phyloP scores from a whole-genome alignment of 208 protist genomes.

The Trypanosoma brucei region DNA sequence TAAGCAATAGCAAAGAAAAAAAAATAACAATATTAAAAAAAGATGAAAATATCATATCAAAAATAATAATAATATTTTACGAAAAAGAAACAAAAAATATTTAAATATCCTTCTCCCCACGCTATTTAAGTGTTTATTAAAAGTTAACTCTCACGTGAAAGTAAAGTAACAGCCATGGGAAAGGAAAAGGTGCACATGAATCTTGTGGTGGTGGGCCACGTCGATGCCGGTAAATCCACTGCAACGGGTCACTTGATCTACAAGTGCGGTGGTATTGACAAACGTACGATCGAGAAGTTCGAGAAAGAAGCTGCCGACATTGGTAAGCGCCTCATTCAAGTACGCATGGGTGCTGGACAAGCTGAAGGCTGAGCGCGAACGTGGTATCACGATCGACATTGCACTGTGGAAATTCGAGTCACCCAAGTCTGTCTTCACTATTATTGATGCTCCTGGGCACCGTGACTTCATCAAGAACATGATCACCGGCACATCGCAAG shows the following conservation, averaged over 20 bases:
- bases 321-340: slow-evolving; percentile 91
- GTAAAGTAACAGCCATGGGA: slow-evolving; percentile 24
- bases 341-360: slow-evolving; percentile 92
- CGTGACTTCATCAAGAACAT: slow-evolving; percentile 94
- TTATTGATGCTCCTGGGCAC: slow-evolving; percentile 94
- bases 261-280: slow-evolving; percentile 89
- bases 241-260: slow-evolving; percentile 89
- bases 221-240: slow-evolving; percentile 90
- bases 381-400: slow-evolving; percentile 93
- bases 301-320: slow-evolving; percentile 89
- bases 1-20: slow-evolving; percentile 27
- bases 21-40: slow-evolving; percentile 1
- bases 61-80: too few species aligned
- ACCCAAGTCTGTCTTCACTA: slow-evolving; percentile 86
- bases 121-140: neutral
- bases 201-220: slow-evolving; percentile 69
- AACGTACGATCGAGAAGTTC: slow-evolving; percentile 87
- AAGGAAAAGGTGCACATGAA: slow-evolving; percentile 70
- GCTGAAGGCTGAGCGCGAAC: slow-evolving; percentile 90
- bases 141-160: neutral
- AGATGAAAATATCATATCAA: neutral
- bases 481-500: slow-evolving; percentile 91
- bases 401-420: slow-evolving; percentile 90
- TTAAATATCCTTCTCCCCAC: too few species aligned
- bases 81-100: too few species aligned